Evolutionary conservation across 768 basidiomycete species (phyloP), one percentile per base, ranked within the genome.

Genomic region (Pseudohyphozyma bogoriensis): DNA sequence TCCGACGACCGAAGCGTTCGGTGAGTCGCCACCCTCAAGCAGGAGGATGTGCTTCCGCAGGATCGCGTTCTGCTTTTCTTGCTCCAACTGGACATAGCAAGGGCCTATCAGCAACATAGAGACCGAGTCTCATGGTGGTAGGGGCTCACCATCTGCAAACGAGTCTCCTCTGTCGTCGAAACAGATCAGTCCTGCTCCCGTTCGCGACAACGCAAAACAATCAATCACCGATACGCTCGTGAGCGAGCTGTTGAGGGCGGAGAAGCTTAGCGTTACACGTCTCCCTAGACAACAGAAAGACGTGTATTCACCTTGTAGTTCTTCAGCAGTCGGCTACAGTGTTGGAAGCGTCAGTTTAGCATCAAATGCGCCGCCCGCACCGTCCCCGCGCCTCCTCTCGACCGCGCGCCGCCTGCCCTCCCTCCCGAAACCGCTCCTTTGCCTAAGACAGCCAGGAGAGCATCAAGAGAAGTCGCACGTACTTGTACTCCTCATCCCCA

Each of bases 31-130:
- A 16, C 87, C 89, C 73, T 91, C 87, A 51, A 89, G 78, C 10
- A 83, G 72, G 11, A 82, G 78, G 66, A 91, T 87, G 39, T 86
- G 82, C 2, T 79, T 79, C 46, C 85, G 78, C 31, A 89, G 78
- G 42, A 78, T 76, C 1, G 86, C 89, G 47, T 89, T 84, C 72
- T 89, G 86, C 64, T n/a, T n/a, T n/a, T n/a, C n/a, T n/a, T n/a
- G n/a, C n/a, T n/a, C n/a, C n/a, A n/a, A n/a, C n/a, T n/a, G n/a
- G n/a, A n/a, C n/a, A n/a, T n/a, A n/a, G n/a, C n/a, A n/a, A n/a
- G n/a, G n/a, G n/a, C n/a, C n/a, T n/a, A n/a, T n/a, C n/a, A n/a
- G n/a, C n/a, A n/a, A n/a, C n/a, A n/a, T n/a, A n/a, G n/a, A n/a
- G n/a, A n/a, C n/a, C n/a, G n/a, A n/a, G n/a, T n/a, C n/a, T n/a